Conservation (phyloP, 495 filamentous ascomycete genomes). For the Trichoderma erinaceum region DNA sequence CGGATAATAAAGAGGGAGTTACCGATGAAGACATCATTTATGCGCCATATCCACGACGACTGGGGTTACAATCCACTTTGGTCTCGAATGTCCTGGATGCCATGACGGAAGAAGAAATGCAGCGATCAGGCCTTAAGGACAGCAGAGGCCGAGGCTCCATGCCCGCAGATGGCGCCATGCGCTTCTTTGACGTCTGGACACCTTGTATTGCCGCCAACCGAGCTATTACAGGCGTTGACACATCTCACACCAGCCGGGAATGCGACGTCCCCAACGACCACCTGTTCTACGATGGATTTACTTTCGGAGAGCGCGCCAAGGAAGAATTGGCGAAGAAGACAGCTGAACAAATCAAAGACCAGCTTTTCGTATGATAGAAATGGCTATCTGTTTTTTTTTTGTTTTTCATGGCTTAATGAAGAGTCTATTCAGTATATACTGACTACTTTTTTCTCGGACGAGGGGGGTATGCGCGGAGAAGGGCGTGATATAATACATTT, state of each 20-base stretch:
- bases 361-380: neutral
- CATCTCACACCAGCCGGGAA: slow-evolving; percentile 7
- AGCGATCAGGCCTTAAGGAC: slow-evolving; percentile 25
- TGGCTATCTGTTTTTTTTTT: neutral
- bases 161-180: slow-evolving; percentile 16
- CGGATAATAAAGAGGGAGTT: neutral
- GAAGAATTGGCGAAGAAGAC: slow-evolving; percentile 30
- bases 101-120: slow-evolving; percentile 32
- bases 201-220: slow-evolving; percentile 23
- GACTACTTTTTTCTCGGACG: neutral
- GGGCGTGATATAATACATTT: neutral
- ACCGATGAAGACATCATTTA: slow-evolving; percentile 7
- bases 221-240: neutral
- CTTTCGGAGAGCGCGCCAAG: slow-evolving; percentile 25
- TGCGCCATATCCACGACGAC: slow-evolving; percentile 22
- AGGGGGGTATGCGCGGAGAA: too few species aligned
- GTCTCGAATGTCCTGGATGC: slow-evolving; percentile 25
- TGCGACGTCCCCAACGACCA: slow-evolving; percentile 28
- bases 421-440: neutral
- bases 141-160: slow-evolving; percentile 26
- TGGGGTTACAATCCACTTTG: slow-evolving; percentile 27
- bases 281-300: slow-evolving; percentile 34
- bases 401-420: neutral
- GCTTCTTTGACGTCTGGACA: slow-evolving; percentile 26
- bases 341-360: slow-evolving; percentile 20